Evolutionary conservation across 106 monocot genomes (phyloP), one percentile per base, ranked within the genome.

Genomic region (Dendrobium officinale): DNA sequence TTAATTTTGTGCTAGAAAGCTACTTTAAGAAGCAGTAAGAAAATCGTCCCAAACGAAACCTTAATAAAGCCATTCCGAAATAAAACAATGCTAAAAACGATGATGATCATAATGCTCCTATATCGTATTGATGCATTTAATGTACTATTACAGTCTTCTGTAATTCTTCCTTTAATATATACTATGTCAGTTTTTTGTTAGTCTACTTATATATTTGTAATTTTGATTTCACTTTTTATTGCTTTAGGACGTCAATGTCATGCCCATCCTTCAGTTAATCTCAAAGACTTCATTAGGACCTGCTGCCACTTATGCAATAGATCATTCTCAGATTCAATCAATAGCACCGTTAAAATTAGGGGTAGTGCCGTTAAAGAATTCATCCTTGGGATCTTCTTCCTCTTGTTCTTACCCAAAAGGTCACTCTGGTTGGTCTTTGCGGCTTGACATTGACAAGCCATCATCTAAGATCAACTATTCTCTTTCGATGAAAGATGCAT

Each of bases 181-280:
- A 18, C 55, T 11, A 11, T 51, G 3, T 51, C 13, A 51, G 13
- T 16, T 51, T 11, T 45, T 45, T 37, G 37, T 37, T 37, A 37
- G 37, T 19, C 58, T 26, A 15, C 26, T 24, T 24, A 15, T 26
- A 66, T 26, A 26, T 22, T 66, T 66, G 64, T 66, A 66, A 66
- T 66, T 66, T 66, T 66, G n/a, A 66, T 6, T 66, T 66, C 1
- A 27, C 8, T 22, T 66, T 66, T 26, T 66, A 27, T 26, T 66
- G 64, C 5, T 44, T 75, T 33, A 78, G 70, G 77, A 72, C 51
- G 55, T 72, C 67, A 11, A 8, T 77, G 27, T 72, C 67, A 83
- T 77, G 51, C 55, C 67, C 72, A 80, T 79, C 55, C 29, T 82
- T 86, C 45, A 77, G 47, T 15, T 33, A 18, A 67, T 49, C 68